Base-by-base conservation (phyloP, 1,139 yeast species). In the Saccharomyces hybrid region DNA sequence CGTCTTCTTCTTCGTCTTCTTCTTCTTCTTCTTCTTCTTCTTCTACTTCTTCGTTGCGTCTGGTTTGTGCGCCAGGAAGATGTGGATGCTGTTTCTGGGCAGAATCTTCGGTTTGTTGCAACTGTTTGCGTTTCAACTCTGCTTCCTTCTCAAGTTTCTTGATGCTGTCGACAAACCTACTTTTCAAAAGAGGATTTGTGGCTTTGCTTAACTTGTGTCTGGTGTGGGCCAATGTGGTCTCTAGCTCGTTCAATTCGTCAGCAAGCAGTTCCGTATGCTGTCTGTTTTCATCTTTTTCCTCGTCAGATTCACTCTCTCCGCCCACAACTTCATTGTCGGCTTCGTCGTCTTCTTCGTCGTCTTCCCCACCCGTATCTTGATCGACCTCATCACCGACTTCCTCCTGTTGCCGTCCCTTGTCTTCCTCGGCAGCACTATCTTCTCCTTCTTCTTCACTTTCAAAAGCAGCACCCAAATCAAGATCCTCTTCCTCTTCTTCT, bases 231-330 rank as follows among this genome's bases (percentile, higher is more conserved):
- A 95, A 87, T 0, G 93, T 91, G 47, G 81, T 74, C 65, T 88
- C 91, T 59, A 95, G 76, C 66, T 95, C 99, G 13, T 79, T 75
- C 53, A 95, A 84, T 68, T 91, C 98, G 69, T 91, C 98, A 59
- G 82, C 82, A 57, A 93, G 75, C 62, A 90, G 78, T 65, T 86
- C 90, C 61, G 81, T 81, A 62, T 88, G 95, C 60, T 87, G 90
- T 56, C 80, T 68, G 51, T 68, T 67, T 56, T 70, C 74, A 56
- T 71, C 74, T 4, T 60, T 64, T 48, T 68, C 74, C 20, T 67
- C 70, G 28, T 70, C 70, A 28, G 65, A 62, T 27, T 56, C 61
- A 6, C 58, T 57, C 3, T 57, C 62, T n/a, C 55, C 82, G 1
- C 76, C 82, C n/a, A 77, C 82, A 8, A 78, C 83, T 7, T 77